Evolutionary conservation across 2,329 filamentous ascomycete species (phyloP).

Genomic region (Penicillium corylophilum): DNA sequence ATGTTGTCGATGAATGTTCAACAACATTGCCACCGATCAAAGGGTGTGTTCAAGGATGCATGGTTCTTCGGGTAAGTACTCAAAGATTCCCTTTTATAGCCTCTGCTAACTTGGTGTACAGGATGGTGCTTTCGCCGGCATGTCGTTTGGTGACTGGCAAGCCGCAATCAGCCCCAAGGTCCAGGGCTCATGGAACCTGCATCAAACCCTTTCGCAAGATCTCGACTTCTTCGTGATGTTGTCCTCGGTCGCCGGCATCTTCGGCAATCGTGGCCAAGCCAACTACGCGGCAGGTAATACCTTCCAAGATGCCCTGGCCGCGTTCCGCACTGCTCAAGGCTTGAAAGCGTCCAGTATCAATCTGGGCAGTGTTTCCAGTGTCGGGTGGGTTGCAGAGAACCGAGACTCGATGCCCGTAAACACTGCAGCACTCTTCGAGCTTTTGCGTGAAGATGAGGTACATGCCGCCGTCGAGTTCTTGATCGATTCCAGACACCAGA

Average conservation of each 20-base stretch:
- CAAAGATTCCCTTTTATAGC: fast-evolving
- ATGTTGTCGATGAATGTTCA: constrained; percentile 2
- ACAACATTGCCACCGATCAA: constrained; percentile 19
- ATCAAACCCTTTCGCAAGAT: constrained; percentile 26
- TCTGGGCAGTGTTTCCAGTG: constrained; percentile 33
- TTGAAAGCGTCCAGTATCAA: constrained; percentile 22
- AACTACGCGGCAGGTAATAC: constrained; percentile 45
- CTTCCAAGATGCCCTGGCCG: constrained; percentile 40
- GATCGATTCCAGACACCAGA: constrained; percentile 7
- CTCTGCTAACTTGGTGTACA: constrained; percentile 1
- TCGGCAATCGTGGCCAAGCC: constrained; percentile 48
- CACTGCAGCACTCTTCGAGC: constrained; percentile 17
- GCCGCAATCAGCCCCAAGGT: constrained; percentile 43
- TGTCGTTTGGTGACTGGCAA: constrained; percentile 42
- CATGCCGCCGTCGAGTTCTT: constrained; percentile 20
- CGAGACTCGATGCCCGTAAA: constrained; percentile 9
- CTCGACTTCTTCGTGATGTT: constrained; percentile 47
- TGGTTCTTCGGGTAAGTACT: constrained; percentile 21
- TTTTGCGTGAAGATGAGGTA: constrained; percentile 26
- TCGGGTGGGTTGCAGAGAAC: constrained; percentile 36
- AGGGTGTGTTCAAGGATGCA: constrained; percentile 26
- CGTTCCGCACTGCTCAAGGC: constrained; percentile 22
- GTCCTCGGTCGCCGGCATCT: constrained; percentile 43
- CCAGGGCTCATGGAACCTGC: constrained; percentile 38
- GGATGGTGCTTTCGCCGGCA: constrained; percentile 23